phyloP scores from a whole-genome alignment of 176 grass and related monocot genomes.

The Rhynchospora breviuscula region DNA sequence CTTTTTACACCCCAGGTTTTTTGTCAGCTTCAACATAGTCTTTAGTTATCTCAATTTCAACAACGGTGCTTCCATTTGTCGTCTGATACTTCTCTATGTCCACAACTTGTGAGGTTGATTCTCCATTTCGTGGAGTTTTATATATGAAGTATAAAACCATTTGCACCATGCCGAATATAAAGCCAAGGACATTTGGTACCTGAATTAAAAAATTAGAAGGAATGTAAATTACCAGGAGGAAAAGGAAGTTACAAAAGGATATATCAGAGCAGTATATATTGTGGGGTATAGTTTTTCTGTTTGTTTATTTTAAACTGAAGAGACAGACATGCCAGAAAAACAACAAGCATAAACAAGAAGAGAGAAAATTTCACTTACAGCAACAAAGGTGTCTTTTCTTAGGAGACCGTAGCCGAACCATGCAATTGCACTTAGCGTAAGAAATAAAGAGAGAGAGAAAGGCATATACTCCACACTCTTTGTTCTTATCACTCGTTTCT shows the following conservation, averaged over 20 bases:
- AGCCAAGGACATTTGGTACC: conserved; percentile 71
- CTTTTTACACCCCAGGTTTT: not conserved
- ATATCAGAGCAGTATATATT: not conserved
- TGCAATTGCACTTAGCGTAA: conserved; percentile 72
- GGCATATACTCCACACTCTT: conserved; percentile 94
- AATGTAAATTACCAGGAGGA: not conserved
- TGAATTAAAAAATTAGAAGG: conserved; percentile 24
- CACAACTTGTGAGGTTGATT: conserved; percentile 39
- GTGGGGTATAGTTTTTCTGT: not conserved
- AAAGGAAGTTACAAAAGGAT: not conserved
- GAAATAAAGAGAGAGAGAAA: conserved; percentile 71
- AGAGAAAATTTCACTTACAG: conserved; percentile 34
- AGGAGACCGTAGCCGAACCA: conserved; percentile 90
- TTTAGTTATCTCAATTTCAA: conserved; percentile 4
- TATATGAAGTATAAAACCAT: conserved; percentile 74
- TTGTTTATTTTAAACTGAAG: not conserved
- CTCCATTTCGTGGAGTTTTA: conserved; percentile 43
- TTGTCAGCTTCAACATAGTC: not conserved
- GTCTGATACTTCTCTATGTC: conserved; percentile 16
- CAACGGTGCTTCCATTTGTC: not conserved
- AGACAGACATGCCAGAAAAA: conserved; percentile 22
- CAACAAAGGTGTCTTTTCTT: conserved; percentile 45
- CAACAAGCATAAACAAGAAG: not conserved
- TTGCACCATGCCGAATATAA: conserved; percentile 65
- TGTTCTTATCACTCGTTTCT: conserved; percentile 75